Conservation (phyloP, 2,329 filamentous ascomycete species). For the Trematosphaeria pertusa region DNA sequence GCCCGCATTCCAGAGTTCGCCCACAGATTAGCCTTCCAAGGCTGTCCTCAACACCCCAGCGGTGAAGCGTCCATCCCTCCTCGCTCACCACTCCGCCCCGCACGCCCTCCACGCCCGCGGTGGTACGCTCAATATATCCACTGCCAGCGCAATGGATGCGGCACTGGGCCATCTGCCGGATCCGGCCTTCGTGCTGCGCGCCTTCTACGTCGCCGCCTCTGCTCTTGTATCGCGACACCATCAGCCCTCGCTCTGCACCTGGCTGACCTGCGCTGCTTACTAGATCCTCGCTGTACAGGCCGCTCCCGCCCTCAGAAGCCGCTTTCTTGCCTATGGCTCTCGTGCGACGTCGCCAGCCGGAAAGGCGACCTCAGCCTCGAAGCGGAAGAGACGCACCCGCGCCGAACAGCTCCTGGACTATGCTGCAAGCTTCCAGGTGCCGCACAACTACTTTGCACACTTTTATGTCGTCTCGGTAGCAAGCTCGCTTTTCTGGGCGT, state of each 20-base stretch:
- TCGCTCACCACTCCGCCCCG: not conserved
- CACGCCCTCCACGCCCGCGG: constrained; percentile 4
- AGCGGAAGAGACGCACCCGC: constrained; percentile 11
- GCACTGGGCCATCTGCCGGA: constrained; percentile 17
- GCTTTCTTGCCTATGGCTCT: constrained; percentile 68
- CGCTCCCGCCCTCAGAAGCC: constrained; percentile 58
- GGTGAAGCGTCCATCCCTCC: not conserved
- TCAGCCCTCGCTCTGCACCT: constrained; percentile 15
- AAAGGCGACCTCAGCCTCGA: constrained; percentile 6
- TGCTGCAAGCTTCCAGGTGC: constrained; percentile 67
- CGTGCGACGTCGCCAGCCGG: constrained; percentile 48
- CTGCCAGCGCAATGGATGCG: not conserved
- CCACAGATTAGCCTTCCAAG: too few species aligned
- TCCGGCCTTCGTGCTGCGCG: constrained; percentile 37
- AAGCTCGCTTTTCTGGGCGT: constrained; percentile 76
- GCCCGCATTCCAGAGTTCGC: too few species aligned
- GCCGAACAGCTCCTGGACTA: constrained; percentile 53
- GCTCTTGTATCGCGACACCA: constrained; percentile 48
- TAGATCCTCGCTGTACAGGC: constrained; percentile 60
- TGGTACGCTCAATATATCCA: constrained; percentile 1
- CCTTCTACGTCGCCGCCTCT: constrained; percentile 47
- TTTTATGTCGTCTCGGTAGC: constrained; percentile 80
- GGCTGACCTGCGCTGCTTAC: constrained; percentile 39
- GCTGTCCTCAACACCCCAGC: too few species aligned
- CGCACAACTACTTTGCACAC: constrained; percentile 87